Base-by-base conservation (phyloP, 768 basidiomycete species). In the Leccinum sublutescens region DNA sequence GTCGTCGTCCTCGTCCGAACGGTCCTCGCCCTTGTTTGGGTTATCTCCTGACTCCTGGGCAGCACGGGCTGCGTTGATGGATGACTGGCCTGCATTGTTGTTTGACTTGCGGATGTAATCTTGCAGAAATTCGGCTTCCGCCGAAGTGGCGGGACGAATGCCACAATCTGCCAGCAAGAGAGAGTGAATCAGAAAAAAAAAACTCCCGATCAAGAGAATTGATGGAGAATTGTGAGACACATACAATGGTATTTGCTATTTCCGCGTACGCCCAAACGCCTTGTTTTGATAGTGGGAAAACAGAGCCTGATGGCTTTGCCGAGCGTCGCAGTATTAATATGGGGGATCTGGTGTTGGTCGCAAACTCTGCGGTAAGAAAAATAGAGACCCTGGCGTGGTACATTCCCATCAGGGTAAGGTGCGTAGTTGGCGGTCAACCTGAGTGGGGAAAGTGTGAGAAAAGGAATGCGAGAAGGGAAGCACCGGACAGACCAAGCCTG, bases 201-300 rank as follows among this genome's bases (percentile, higher is more conserved):
- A 47, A 61, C 63, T 33, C 64, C 66, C 64, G 70, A 74, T 73
- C 70, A 52, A 52, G 33, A 68, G 12, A 57, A 61, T 64, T 75
- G 68, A 70, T 66, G 64, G 65, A 72, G 71, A 66, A 74, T 71
- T 57, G 56, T 60, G 68, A 66, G 70, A 66, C 64, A 79, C 88
- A 64, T 64, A 93, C 92, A 96, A 76, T 95, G 93, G 77, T 96
- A 96, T 82, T 95, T 95, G 78, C 91, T 93, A 79, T 96, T 95
- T 53, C 94, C 94, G 75, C 95, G 79, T 59, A 93, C 93, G 60
- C 95, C 95, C 60, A 97, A 76, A 59, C 95, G 88, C 65, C 95
- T 82, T 53, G 95, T 96, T 83, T 94, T 95, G 82, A 97, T 95
- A 62, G 89, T 91, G 52, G 92, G 92, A 77, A 94, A 97, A 73